Evolutionary conservation across 257 asterid genomes (phyloP), one percentile per base, ranked within the genome.

Genomic region (Scutellaria barbata): DNA sequence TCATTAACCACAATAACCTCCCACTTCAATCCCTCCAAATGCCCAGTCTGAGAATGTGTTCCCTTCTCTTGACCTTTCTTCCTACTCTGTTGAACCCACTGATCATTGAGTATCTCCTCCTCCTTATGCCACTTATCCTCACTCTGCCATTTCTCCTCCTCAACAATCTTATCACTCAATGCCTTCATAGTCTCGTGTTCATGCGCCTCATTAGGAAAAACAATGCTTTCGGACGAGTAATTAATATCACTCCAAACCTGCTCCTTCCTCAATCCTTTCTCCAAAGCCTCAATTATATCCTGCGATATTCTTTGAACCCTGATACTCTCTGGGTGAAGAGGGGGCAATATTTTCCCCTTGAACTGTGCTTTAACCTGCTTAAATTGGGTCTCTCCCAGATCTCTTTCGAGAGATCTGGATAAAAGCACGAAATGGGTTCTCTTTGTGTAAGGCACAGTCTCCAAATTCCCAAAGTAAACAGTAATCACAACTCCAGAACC

Each of bases 261-360:
- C 39, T 91, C 97, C 69, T 89, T 89, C 30, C 81, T 85, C 85
- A 92, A 70, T 18, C 98, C 99, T 76, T 83, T 89, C 81, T 89
- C 87, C 72, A 95, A 73, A 25, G 96, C 95, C 69, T 78, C 88
- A 22, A 95, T 90, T 75, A 92, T 81, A 1, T 89, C 93, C 61
- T 79, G 85, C 10, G 99, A 82, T 52, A 95, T 87, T 51, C 80
- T 53, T 48, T 87, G 89, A 52, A 95, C 85, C 81, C 98, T 80
- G 48, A 92, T 87, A 69, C 95, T 89, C 45, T 88, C 95, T 0
- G 99, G 99, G 73, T 95, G 99, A 41, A 95, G 87, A 1, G 98
- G 85, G 12, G 98, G 98, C 64, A 95, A 75, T 7, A 95, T 84
- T 60, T 81, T 92, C 71, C 96, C 98, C 40, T 79, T 88, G 78